Evolutionary conservation across 352 stramenopile genomes (phyloP).

Genomic region (Globisporangium mamillatum): DNA sequence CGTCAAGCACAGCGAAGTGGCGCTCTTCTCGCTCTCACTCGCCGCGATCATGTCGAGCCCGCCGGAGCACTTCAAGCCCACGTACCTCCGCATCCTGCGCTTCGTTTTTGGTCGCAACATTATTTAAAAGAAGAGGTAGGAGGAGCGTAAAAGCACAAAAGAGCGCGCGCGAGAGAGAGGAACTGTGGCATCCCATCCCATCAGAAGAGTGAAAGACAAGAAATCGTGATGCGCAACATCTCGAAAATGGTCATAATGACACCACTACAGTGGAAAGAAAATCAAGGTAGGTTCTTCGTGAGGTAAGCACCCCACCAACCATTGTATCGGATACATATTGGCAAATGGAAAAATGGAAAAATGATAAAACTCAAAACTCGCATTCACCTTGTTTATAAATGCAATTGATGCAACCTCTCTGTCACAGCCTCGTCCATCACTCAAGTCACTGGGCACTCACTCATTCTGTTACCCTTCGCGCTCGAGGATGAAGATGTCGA

Average conservation of each 20-base stretch:
- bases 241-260: neutral
- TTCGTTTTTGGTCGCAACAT: conserved; percentile 82
- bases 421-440: conserved; percentile 40
- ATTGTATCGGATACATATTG: neutral
- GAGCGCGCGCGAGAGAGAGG: conserved; percentile 3
- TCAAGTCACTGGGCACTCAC: conserved; percentile 32
- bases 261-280: neutral
- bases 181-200: neutral
- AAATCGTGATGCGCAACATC: neutral
- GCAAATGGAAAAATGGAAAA: neutral
- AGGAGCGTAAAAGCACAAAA: neutral
- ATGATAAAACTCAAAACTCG: neutral
- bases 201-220: neutral
- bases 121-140: conserved; percentile 41
- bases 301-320: neutral
- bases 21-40: conserved; percentile 84
- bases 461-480: conserved; percentile 27
- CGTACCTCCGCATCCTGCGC: conserved; percentile 73
- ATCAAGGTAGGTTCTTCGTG: neutral
- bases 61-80: conserved; percentile 81
- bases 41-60: conserved; percentile 81
- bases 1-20: conserved; percentile 69
- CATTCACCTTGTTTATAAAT: neutral
- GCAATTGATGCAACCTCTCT: neutral
- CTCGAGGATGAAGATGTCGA: conserved; percentile 67